phyloP scores from a whole-genome alignment of 306 rosid genomes.

The Gleditsia sinensis region DNA sequence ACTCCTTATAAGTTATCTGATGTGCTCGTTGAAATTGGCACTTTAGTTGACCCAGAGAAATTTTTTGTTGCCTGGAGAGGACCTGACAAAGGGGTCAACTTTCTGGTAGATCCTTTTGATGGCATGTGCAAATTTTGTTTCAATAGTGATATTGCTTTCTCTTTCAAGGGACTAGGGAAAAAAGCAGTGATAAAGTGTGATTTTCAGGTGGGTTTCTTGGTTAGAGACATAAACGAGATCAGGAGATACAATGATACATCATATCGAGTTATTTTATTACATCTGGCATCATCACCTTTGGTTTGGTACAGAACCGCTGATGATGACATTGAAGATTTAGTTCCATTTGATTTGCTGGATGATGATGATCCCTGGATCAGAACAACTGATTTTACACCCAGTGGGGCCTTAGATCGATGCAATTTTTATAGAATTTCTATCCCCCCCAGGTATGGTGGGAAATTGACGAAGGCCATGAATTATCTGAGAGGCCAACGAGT shows the following conservation, averaged over 20 bases:
- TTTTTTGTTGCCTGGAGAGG: constrained; percentile 61
- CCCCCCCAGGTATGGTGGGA: constrained; percentile 55
- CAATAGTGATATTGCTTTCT: constrained; percentile 53
- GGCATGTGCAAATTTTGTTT: constrained; percentile 61
- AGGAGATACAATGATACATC: constrained; percentile 41
- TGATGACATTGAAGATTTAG: constrained; percentile 57
- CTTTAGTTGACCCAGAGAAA: constrained; percentile 43
- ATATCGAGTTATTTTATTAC: constrained; percentile 48
- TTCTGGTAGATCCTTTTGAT: constrained; percentile 68
- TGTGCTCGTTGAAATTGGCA: constrained; percentile 58
- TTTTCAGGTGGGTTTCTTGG: constrained; percentile 58
- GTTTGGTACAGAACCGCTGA: constrained; percentile 72
- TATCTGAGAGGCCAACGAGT: constrained; percentile 52
- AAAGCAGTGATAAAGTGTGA: constrained; percentile 54
- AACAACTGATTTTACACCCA: constrained; percentile 63
- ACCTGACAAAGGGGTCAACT: constrained; percentile 51
- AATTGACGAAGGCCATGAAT: constrained; percentile 47
- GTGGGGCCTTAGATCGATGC: constrained; percentile 69
- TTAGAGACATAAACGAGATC: constrained; percentile 55
- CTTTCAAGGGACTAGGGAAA: constrained; percentile 39
- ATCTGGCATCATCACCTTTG: constrained; percentile 56
- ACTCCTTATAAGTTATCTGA: constrained; percentile 49
- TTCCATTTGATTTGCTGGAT: constrained; percentile 54
- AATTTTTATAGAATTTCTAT: constrained; percentile 53
- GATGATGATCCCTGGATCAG: constrained; percentile 82